These are phyloP conservation scores for Pythium dissimile DNA, from an alignment of 352 stramenopile genomes.

Conservation along the genomic window DNA sequence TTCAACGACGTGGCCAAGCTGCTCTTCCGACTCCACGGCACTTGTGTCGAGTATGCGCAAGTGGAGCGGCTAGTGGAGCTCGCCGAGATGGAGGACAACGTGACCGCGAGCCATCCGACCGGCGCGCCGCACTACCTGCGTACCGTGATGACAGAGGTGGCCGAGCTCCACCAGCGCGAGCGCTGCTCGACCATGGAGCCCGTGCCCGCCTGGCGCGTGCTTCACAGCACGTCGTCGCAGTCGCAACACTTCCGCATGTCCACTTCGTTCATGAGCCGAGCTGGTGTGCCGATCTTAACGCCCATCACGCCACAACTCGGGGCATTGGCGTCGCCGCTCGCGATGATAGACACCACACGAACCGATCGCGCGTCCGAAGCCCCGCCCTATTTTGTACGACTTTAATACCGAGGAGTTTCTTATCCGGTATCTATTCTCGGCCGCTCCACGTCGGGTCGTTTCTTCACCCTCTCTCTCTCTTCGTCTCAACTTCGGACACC, in stretches of 20 bases:
- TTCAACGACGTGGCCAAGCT: constrained; percentile 28
- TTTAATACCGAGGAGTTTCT: too few species aligned
- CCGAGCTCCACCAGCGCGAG: background rate
- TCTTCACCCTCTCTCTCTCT: too few species aligned
- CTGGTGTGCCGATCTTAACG: background rate
- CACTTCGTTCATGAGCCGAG: background rate
- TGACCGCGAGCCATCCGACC: background rate
- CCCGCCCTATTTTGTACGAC: background rate
- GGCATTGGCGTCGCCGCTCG: background rate
- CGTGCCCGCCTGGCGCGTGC: background rate
- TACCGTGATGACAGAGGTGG: constrained; percentile 2
- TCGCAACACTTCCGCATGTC: background rate
- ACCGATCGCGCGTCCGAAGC: background rate
- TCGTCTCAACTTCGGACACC: too few species aligned
- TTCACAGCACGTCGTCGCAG: background rate
- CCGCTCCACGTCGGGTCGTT: too few species aligned
- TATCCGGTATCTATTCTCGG: too few species aligned
- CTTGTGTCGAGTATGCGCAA: constrained; percentile 13
- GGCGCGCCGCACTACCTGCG: constrained; percentile 8
- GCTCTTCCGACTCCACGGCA: constrained; percentile 15
- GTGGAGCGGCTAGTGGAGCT: constrained; percentile 12
- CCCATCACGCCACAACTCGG: background rate
- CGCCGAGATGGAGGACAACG: constrained; percentile 7
- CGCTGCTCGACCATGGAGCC: constrained; percentile 4
- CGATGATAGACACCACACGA: background rate